Evolutionary conservation across 805 yeast genomes (phyloP).

Genomic region (Wickerhamomyces bisporus): DNA sequence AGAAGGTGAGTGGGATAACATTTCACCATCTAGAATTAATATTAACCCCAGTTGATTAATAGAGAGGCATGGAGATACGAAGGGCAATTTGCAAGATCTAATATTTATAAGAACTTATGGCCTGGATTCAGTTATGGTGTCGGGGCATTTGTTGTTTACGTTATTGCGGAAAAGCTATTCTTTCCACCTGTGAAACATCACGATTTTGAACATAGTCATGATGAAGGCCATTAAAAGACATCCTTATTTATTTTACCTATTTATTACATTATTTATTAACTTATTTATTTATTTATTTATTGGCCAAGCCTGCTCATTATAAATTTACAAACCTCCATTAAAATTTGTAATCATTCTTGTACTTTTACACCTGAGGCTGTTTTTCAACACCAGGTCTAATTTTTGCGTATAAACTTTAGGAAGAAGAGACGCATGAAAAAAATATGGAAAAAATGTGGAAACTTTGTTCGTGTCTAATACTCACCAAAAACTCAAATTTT

Average conservation of each 20-base stretch:
- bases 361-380: too few species aligned
- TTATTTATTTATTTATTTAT: constrained; percentile 1
- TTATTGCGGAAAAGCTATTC: constrained; percentile 32
- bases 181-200: constrained; percentile 12
- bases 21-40: too few species aligned
- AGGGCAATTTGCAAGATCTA: constrained; percentile 69
- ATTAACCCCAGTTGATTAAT: background rate
- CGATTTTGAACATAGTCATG: constrained; percentile 9
- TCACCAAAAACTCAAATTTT: too few species aligned
- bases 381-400: too few species aligned
- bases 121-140: constrained; percentile 81
- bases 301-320: background rate
- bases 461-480: too few species aligned
- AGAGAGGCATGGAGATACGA: constrained; percentile 92
- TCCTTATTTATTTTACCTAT: constrained; percentile 2
- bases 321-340: background rate
- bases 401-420: too few species aligned
- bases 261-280: constrained; percentile 6
- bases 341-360: too few species aligned
- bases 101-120: constrained; percentile 64
- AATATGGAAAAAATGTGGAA: too few species aligned
- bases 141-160: constrained; percentile 65
- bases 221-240: constrained; percentile 5
- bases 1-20: constrained; percentile 28
- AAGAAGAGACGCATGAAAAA: too few species aligned